These are phyloP conservation scores for Prillingera fragicola DNA, from an alignment of 1,284 basidiomycete genomes.

Conservation along the genomic window DNA sequence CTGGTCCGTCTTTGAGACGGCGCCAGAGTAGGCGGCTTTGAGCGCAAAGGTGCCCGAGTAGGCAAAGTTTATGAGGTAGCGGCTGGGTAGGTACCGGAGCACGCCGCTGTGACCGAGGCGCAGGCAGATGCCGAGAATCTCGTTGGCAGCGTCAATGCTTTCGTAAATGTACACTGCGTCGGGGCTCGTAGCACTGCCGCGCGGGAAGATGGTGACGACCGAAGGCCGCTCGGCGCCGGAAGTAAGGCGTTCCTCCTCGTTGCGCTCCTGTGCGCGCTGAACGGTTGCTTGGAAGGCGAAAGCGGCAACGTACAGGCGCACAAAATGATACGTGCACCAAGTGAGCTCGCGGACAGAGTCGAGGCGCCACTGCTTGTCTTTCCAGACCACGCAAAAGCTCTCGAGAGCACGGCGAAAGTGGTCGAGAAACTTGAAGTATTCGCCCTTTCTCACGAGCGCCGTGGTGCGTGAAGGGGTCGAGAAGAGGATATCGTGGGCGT, in stretches of 20 bases:
- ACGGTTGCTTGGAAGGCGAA: conserved; percentile 51
- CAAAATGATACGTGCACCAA: conserved; percentile 46
- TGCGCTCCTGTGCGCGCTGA: conserved; percentile 41
- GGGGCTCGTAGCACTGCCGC: conserved; percentile 42
- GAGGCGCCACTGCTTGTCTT: conserved; percentile 36
- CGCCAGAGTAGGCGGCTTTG: conserved; percentile 42
- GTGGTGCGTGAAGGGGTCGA: conserved; percentile 45
- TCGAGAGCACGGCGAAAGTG: conserved; percentile 38
- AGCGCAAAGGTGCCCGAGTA: conserved; percentile 43
- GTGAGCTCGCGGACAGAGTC: conserved; percentile 35
- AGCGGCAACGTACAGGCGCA: conserved; percentile 48
- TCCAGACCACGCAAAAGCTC: conserved; percentile 33
- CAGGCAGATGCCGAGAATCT: conserved; percentile 43
- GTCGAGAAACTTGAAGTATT: conserved; percentile 48
- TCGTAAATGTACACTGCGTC: conserved; percentile 48
- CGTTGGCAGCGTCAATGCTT: conserved; percentile 44
- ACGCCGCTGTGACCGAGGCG: conserved; percentile 39
- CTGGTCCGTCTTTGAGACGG: conserved; percentile 28
- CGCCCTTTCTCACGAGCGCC: conserved; percentile 45
- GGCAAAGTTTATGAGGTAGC: conserved; percentile 44
- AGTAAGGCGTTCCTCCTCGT: conserved; percentile 31
- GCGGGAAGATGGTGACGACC: conserved; percentile 28
- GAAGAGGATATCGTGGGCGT: conserved; percentile 49
- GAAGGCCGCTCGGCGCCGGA: conserved; percentile 4
- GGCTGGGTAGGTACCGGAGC: conserved; percentile 40